Conservation (phyloP, 108 stramenopile genomes). For the Phaeodactylum tricornutum region DNA sequence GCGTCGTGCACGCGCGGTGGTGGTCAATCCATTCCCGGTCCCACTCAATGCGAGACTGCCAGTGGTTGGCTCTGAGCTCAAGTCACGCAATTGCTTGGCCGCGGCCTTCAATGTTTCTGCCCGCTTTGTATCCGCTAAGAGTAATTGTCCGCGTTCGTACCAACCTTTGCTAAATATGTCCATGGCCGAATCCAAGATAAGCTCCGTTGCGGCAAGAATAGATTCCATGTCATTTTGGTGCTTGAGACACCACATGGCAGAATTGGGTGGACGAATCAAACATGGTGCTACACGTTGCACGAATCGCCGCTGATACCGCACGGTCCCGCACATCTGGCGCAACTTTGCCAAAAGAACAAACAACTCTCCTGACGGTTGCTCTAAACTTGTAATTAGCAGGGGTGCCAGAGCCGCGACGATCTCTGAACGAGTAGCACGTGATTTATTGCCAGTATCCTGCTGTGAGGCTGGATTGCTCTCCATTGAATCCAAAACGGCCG, state of each 20-base stretch:
- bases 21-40: conserved; percentile 4
- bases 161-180: conserved; percentile 74
- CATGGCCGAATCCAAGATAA: conserved; percentile 64
- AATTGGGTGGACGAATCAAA: conserved; percentile 61
- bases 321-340: conserved; percentile 59
- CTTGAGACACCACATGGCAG: conserved; percentile 73
- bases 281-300: conserved; percentile 77
- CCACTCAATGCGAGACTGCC: conserved; percentile 19
- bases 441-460: conserved; percentile 9
- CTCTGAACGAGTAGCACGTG: conserved; percentile 27
- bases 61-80: conserved; percentile 30
- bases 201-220: conserved; percentile 68
- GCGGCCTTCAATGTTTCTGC: conserved; percentile 54
- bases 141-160: conserved; percentile 59
- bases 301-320: conserved; percentile 76
- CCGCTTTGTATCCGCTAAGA: conserved; percentile 62
- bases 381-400: conserved; percentile 67
- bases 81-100: conserved; percentile 42
- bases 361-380: conserved; percentile 70
- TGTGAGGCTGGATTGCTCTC: conserved; percentile 9
- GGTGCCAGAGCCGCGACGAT: conserved; percentile 65
- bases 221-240: conserved; percentile 87
- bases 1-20: conserved; percentile 9
- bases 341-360: conserved; percentile 49
- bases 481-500: conserved; percentile 55